These are phyloP conservation scores for Huntiella bhutanensis DNA, from an alignment of 2,329 filamentous ascomycete genomes.

Conservation along the genomic window DNA sequence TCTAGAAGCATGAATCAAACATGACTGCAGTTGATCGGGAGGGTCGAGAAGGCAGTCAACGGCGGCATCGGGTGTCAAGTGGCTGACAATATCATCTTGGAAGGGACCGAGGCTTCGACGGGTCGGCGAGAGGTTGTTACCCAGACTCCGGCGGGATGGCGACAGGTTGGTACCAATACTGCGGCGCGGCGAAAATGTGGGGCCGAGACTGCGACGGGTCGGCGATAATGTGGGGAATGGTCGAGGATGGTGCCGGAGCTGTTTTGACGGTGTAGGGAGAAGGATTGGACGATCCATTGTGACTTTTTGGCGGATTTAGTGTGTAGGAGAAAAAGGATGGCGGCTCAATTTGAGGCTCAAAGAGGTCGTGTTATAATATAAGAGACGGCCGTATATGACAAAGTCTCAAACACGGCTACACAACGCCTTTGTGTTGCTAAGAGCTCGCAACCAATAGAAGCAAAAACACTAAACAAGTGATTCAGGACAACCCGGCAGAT, in stretches of 20 bases:
- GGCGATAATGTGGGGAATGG: constrained; percentile 26
- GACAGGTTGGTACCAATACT: too few species aligned
- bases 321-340: not conserved
- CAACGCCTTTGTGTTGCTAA: too few species aligned
- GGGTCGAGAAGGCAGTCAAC: constrained; percentile 39
- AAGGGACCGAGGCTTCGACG: constrained; percentile 18
- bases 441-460: too few species aligned
- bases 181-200: too few species aligned
- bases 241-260: constrained; percentile 19
- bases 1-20: constrained; percentile 42
- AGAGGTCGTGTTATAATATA: too few species aligned
- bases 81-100: constrained; percentile 39
- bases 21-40: constrained; percentile 33
- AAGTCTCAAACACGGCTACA: too few species aligned
- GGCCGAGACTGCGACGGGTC: constrained; percentile 21
- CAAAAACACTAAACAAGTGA: too few species aligned
- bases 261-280: constrained; percentile 20
- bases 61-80: constrained; percentile 40
- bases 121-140: not conserved
- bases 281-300: constrained; percentile 13
- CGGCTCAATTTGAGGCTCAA: not conserved
- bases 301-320: not conserved
- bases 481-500: too few species aligned
- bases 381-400: too few species aligned
- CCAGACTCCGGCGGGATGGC: too few species aligned